Conservation (phyloP, 164 flowering plant species). For the Tetracentron sinense region DNA sequence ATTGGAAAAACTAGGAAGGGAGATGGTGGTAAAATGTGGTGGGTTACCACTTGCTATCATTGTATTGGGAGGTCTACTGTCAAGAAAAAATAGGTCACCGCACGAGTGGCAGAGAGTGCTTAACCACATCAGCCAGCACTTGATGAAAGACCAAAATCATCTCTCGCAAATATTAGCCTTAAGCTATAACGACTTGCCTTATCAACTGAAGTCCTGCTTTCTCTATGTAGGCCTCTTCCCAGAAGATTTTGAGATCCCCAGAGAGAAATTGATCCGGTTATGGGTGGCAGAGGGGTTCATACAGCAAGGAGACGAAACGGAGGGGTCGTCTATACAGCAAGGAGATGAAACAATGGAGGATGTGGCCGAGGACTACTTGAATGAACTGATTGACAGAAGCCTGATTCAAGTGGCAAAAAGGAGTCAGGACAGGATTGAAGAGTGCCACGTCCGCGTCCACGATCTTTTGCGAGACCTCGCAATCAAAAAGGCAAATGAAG, state of each 20-base stretch:
- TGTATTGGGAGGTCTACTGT: conserved; percentile 16
- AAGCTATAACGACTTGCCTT: conserved; percentile 19
- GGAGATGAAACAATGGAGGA: conserved; percentile 14
- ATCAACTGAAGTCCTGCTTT: conserved; percentile 16
- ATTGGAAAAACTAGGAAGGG: conserved; percentile 1
- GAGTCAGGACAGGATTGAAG: background rate
- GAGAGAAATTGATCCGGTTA: background rate
- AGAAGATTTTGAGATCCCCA: conserved; percentile 4
- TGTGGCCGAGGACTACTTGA: conserved; percentile 13
- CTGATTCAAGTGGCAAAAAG: conserved; percentile 5
- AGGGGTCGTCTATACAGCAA: conserved; percentile 17
- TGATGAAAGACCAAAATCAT: too few species aligned
- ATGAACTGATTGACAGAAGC: conserved; percentile 16
- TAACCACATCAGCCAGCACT: background rate
- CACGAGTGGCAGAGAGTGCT: conserved; percentile 9
- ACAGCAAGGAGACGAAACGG: conserved; percentile 2
- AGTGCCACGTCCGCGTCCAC: conserved; percentile 2
- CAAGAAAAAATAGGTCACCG: background rate
- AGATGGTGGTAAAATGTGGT: conserved; percentile 7
- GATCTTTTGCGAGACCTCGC: conserved; percentile 8
- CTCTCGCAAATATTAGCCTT: background rate
- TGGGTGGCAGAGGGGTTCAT: conserved; percentile 27
- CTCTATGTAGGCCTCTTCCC: conserved; percentile 20
- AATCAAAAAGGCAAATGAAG: background rate
- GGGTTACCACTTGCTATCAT: conserved; percentile 29